Evolutionary conservation across 2,329 filamentous ascomycete genomes (phyloP).

Genomic region (Saccharata proteae): DNA sequence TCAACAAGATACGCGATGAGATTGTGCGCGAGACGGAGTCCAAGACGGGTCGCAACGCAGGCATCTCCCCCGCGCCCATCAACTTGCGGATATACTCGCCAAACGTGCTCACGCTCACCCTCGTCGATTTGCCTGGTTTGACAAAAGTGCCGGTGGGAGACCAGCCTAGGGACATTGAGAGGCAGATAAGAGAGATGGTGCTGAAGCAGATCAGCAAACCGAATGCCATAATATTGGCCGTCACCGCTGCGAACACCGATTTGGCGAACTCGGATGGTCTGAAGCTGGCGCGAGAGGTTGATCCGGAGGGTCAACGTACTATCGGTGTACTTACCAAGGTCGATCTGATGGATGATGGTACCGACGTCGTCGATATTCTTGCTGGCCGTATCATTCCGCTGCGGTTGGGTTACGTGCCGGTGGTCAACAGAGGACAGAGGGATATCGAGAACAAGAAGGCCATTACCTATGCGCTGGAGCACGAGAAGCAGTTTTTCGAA

Average conservation of each 20-base stretch:
- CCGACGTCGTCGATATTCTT: conserved; percentile 95
- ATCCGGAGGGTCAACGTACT: conserved; percentile 92
- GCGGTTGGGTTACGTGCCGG: conserved; percentile 87
- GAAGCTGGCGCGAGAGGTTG: conserved; percentile 91
- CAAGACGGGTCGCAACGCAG: conserved; percentile 91
- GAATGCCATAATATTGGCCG: conserved; percentile 93
- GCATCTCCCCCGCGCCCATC: conserved; percentile 93
- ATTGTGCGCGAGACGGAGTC: conserved; percentile 93
- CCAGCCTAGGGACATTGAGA: conserved; percentile 91
- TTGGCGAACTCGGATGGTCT: conserved; percentile 96
- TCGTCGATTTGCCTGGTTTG: conserved; percentile 91
- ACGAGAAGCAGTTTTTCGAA: conserved; percentile 95
- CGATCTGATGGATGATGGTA: conserved; percentile 97
- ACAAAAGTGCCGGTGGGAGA: conserved; percentile 96
- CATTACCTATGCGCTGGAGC: conserved; percentile 80
- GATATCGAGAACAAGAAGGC: conserved; percentile 98
- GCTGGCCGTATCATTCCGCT: conserved; percentile 94
- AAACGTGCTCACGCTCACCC: conserved; percentile 89
- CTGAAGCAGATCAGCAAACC: conserved; percentile 97
- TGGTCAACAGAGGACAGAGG: conserved; percentile 93
- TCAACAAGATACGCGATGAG: conserved; percentile 96
- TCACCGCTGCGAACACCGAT: conserved; percentile 94
- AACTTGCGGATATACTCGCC: conserved; percentile 97
- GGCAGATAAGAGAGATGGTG: conserved; percentile 95
- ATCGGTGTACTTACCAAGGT: conserved; percentile 99